Conservation (phyloP, 1,139 yeast species). For the Yamadazyma sp. region DNA sequence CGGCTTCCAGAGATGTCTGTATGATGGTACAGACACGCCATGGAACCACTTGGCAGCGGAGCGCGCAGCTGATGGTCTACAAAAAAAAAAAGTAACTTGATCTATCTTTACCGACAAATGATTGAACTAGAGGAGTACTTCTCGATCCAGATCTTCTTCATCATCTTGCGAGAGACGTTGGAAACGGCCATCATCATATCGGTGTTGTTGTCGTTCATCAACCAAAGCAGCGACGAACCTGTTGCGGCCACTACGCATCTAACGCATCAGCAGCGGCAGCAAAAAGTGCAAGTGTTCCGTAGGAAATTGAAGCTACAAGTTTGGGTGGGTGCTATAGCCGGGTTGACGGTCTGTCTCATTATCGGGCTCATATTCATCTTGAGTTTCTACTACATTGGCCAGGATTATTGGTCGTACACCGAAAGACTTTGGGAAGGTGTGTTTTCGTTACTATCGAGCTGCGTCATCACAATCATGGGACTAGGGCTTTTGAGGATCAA, state of each 20-base stretch:
- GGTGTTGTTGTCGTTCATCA: conserved; percentile 76
- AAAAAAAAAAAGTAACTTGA: too few relatives aligned
- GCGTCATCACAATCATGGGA: conserved; percentile 88
- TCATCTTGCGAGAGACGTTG: conserved; percentile 80
- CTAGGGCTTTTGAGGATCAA: conserved; percentile 80
- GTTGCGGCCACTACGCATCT: not conserved
- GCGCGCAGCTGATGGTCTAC: too few relatives aligned
- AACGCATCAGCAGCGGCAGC: not conserved
- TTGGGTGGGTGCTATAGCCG: conserved; percentile 79
- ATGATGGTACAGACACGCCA: not conserved
- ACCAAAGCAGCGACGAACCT: conserved; percentile 44
- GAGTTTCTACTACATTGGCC: conserved; percentile 74
- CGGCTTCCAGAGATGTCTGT: too few relatives aligned
- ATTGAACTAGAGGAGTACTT: conserved; percentile 49
- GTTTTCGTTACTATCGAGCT: conserved; percentile 76
- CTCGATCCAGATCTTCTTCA: conserved; percentile 80
- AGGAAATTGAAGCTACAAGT: conserved; percentile 60
- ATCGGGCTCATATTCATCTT: conserved; percentile 76
- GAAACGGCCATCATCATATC: conserved; percentile 89
- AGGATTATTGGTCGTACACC: conserved; percentile 77
- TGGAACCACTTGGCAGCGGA: too few relatives aligned
- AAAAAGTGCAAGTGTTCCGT: conserved; percentile 13
- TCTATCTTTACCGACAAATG: conserved; percentile 2
- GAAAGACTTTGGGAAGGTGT: conserved; percentile 93
- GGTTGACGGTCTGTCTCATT: conserved; percentile 69